phyloP scores from a whole-genome alignment of 352 stramenopile genomes.

The Elongisporangium senticosum region DNA sequence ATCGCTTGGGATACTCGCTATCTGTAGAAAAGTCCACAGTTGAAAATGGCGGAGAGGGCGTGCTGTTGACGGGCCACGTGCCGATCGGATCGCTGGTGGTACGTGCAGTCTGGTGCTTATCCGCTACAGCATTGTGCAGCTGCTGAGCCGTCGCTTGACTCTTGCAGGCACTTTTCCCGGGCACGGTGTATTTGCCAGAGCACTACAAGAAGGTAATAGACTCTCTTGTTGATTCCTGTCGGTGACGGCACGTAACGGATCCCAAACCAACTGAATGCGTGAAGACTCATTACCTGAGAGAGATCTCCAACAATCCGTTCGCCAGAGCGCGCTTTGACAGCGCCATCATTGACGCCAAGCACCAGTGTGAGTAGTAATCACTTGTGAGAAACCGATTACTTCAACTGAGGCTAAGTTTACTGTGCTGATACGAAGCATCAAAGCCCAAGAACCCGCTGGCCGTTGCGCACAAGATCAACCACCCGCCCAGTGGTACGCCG shows the following conservation, averaged over 20 bases:
- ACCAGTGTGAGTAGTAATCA: constrained; percentile 38
- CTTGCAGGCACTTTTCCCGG: constrained; percentile 65
- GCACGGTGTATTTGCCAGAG: constrained; percentile 77
- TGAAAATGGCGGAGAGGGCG: constrained; percentile 52
- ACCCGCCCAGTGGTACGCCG: constrained; percentile 51
- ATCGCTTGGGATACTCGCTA: constrained; percentile 67
- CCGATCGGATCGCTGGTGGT: constrained; percentile 73
- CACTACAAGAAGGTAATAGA: constrained; percentile 74
- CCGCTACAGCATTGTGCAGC: neutral
- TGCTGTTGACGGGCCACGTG: constrained; percentile 57
- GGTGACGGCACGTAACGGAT: neutral
- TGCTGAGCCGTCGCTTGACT: neutral
- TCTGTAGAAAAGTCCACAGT: constrained; percentile 64
- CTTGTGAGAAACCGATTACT: neutral
- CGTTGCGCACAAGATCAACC: constrained; percentile 85
- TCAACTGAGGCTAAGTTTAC: neutral
- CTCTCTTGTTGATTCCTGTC: neutral
- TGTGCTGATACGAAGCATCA: constrained; percentile 24
- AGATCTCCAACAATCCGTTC: constrained; percentile 74
- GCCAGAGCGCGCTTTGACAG: constrained; percentile 81
- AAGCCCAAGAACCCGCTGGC: constrained; percentile 60
- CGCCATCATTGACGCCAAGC: constrained; percentile 82
- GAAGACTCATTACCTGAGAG: constrained; percentile 46
- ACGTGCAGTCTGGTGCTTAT: constrained; percentile 1
- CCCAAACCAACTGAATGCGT: neutral